phyloP scores from a whole-genome alignment of 208 protist species.

The Trypanosoma theileri region DNA sequence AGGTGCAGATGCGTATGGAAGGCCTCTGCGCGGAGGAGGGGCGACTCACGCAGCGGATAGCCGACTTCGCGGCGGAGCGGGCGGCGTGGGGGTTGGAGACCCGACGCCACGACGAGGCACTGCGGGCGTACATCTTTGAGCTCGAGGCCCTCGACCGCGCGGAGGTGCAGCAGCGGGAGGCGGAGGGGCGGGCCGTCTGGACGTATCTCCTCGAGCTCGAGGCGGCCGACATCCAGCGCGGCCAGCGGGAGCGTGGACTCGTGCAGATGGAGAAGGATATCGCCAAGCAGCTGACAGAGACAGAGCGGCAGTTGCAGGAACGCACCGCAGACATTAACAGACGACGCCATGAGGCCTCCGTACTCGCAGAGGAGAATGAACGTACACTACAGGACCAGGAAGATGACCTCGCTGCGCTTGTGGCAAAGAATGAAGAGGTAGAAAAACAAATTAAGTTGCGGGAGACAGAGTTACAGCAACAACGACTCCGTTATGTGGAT shows the following conservation, averaged over 20 bases:
- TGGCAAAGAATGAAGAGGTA: constrained; percentile 58
- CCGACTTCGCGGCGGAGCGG: constrained; percentile 62
- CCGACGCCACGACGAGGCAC: constrained; percentile 37
- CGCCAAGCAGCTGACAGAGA: constrained; percentile 30
- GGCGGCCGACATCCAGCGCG: constrained; percentile 19
- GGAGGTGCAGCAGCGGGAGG: constrained; percentile 48
- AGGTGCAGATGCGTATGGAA: constrained; percentile 21
- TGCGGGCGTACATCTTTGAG: constrained; percentile 8
- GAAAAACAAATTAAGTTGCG: constrained; percentile 42
- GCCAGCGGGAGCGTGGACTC: constrained; percentile 36
- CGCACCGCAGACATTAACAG: constrained; percentile 49
- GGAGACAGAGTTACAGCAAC: constrained; percentile 53
- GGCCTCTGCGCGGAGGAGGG: constrained; percentile 35
- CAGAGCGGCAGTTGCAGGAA: constrained; percentile 35
- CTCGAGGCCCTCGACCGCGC: constrained; percentile 50
- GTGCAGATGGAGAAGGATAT: constrained; percentile 44
- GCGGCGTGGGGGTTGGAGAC: constrained; percentile 36
- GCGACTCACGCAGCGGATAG: constrained; percentile 46
- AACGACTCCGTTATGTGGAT: constrained; percentile 58
- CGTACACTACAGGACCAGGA: constrained; percentile 57
- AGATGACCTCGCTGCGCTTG: constrained; percentile 37
- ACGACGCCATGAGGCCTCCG: constrained; percentile 32
- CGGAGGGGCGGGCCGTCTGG: constrained; percentile 34
- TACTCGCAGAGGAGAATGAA: constrained; percentile 39
- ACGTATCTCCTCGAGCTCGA: constrained; percentile 39